Conservation (phyloP, 192 early-diverging fungal genomes). For the Rhizophlyctis rosea region DNA sequence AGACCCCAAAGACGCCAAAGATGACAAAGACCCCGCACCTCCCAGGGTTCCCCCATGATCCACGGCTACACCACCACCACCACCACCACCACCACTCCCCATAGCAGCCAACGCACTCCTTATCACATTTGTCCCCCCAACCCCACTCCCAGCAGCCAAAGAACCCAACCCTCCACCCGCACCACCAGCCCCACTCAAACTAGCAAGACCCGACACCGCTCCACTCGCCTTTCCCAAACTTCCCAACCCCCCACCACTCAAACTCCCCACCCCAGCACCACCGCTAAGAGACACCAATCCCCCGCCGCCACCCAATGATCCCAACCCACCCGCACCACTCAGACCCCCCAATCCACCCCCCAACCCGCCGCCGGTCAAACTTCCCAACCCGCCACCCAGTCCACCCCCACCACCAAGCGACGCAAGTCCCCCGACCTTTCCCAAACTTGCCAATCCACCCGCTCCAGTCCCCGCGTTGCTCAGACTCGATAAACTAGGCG, state of each 20-base stretch:
- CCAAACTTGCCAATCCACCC: too few relatives aligned
- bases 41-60: neutral
- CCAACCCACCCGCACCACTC: too few relatives aligned
- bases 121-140: constrained; percentile 21
- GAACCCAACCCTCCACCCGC: constrained; percentile 2
- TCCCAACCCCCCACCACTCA: neutral
- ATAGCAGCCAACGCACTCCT: constrained; percentile 19
- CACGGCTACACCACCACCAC: neutral
- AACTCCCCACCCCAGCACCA: neutral
- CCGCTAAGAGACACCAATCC: neutral
- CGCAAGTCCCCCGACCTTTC: too few relatives aligned
- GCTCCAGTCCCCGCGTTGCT: too few relatives aligned
- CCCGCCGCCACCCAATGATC: neutral
- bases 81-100: neutral
- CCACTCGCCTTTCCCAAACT: neutral
- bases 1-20: neutral
- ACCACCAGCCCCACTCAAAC: neutral
- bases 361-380: too few relatives aligned
- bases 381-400: too few relatives aligned
- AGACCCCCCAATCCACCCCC: too few relatives aligned
- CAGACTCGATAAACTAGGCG: too few relatives aligned
- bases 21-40: neutral
- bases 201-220: neutral
- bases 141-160: neutral
- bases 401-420: too few relatives aligned